Conservation (phyloP, 1,284 basidiomycete species). For the Papiliotrema laurentii region DNA sequence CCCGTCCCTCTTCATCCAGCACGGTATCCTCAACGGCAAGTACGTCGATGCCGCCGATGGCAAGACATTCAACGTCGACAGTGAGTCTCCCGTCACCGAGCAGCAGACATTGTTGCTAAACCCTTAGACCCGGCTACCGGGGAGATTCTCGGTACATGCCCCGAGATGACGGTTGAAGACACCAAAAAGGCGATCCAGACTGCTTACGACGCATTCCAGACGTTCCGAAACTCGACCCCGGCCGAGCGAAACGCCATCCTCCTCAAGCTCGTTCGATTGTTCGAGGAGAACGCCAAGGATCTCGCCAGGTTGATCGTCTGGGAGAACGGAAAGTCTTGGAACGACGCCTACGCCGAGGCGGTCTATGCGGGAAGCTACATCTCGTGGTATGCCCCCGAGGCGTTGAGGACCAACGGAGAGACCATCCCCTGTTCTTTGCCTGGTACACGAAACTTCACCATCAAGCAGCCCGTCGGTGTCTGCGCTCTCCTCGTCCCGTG, state of each 20-base stretch:
- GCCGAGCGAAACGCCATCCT: conserved; percentile 31
- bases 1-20: conserved; percentile 64
- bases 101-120: neutral
- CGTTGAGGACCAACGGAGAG: conserved; percentile 67
- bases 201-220: conserved; percentile 68
- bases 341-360: conserved; percentile 76
- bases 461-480: conserved; percentile 86
- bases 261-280: conserved; percentile 27
- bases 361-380: conserved; percentile 77
- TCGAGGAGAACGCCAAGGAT: conserved; percentile 35
- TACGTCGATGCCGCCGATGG: conserved; percentile 74
- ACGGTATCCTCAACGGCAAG: conserved; percentile 74
- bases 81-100: conserved; percentile 51
- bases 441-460: conserved; percentile 75
- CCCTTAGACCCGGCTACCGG: conserved; percentile 73
- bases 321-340: conserved; percentile 86
- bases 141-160: conserved; percentile 70
- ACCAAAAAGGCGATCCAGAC: conserved; percentile 73
- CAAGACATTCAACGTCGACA: conserved; percentile 66
- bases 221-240: conserved; percentile 70
- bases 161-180: conserved; percentile 80
- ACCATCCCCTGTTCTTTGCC: conserved; percentile 74
- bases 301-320: conserved; percentile 45
- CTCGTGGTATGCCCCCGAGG: conserved; percentile 83
- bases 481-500: conserved; percentile 46